Base-by-base conservation (phyloP, 805 yeast species). In the Nakazawaea laoshanensis region DNA sequence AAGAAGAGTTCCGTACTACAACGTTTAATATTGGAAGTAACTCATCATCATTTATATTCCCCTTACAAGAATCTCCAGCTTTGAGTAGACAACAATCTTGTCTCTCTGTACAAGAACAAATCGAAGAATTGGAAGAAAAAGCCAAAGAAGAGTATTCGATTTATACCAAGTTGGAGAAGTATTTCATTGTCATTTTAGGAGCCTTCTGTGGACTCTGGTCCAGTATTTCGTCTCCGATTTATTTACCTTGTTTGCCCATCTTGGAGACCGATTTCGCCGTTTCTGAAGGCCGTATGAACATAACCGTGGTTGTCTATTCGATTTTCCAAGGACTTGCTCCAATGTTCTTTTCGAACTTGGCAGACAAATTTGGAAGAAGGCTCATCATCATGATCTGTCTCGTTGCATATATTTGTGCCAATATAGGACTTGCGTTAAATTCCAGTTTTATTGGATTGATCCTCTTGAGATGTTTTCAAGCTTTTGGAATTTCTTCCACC, bases 271-370 rank as follows among this genome's bases (percentile, higher is more conserved):
- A 72, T 19, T 82, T 86, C 44, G 30, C 64, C 28, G 68, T 78
- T 4, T 46, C 74, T 3, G 71, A 72, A 29, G 78, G 74, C 33
- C 55, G 63, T 35, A 73, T 77, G 34, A 82, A 85, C 47, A 46
- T 81, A 11, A 73, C 94, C 1, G 79, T 87, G 22, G 87, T 86
- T 1, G 77, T 83, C 0, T 86, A 85, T 45, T 66, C 82, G 32
- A 50, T 83, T 8, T 67, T 80, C 35, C 96, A 86, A 55, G 95
- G 94, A 2, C 37, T 83, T 0, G 55, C 82, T 0, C 96, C 96
- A 1, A 66, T 81, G 1, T 49, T 84, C 11, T 65, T 77, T 49
- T 79, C 85, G 0, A 64, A 75, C 4, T 45, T 83, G 15, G 81
- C 89, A 1, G 96, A 86, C 49, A 48, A 60, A 3, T 42, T 66